Evolutionary conservation across 176 grass and related monocot species (phyloP).

Genomic region (Tillandsia leiboldiana): DNA sequence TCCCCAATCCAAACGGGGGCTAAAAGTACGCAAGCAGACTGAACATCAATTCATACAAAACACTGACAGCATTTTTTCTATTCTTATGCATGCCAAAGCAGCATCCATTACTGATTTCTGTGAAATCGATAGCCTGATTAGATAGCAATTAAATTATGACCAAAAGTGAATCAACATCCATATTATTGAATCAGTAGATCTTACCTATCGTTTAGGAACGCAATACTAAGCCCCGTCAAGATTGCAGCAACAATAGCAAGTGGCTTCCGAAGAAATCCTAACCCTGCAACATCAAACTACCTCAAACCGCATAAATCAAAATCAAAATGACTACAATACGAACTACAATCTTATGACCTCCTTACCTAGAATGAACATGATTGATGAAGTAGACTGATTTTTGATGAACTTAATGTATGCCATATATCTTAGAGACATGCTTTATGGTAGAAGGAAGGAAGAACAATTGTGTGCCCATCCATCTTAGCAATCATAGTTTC

Average conservation of each 20-base stretch:
- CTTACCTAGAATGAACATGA: slow-evolving; percentile 21
- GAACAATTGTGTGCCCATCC: no score
- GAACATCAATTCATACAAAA: background rate
- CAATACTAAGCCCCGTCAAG: slow-evolving; percentile 75
- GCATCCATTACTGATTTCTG: no score
- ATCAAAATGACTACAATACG: slow-evolving; percentile 1
- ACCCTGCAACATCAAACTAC: slow-evolving; percentile 27
- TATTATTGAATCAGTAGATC: background rate
- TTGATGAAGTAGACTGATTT: slow-evolving; percentile 9
- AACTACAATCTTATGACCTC: background rate
- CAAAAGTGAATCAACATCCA: no score
- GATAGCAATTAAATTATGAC: no score
- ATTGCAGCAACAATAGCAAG: slow-evolving; percentile 76
- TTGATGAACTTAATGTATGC: no score
- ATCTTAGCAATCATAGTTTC: no score
- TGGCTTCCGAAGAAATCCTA: slow-evolving; percentile 82
- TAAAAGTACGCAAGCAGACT: background rate
- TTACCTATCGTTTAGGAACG: slow-evolving; percentile 94
- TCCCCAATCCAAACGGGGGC: background rate
- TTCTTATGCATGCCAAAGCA: no score
- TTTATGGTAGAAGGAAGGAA: no score
- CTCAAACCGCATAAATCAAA: slow-evolving; percentile 12
- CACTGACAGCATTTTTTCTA: background rate
- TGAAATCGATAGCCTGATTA: no score
- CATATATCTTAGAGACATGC: no score